Evolutionary conservation across 148 eudicot species (phyloP), one percentile per base, ranked within the genome.

Genomic region (Persicaria tinctoria): DNA sequence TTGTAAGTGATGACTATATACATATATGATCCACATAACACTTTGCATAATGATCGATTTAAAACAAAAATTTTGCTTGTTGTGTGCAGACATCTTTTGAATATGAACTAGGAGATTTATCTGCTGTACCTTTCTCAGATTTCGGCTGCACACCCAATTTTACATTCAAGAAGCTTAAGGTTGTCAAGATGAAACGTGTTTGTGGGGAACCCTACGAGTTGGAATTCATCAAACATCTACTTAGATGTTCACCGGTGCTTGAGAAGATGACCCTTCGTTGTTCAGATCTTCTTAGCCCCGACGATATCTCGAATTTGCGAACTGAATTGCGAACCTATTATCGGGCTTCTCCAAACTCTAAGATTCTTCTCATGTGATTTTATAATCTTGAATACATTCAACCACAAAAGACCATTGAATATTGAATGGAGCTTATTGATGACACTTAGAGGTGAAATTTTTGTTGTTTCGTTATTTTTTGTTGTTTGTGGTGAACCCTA

Each of bases 161-260:
- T 23, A 87, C 77, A 32, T 84, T 91, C 55, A 75, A 76, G 20
- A 83, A 72, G 9, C 89, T 94, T 76, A 86, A 80, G 81, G 83
- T 70, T 27, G 90, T 91, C 75, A 86, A 80, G 83, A 80, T 94
- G 84, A 84, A 86, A 46, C 93, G 88, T 77, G 68, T 91, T 73
- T 84, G 80, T 55, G 93, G 90, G 4, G 84, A 84, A 77, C 90
- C 88, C 23, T 89, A 84, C 56, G 93, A 91, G 83, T 89, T 91
- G 93, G 84, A 80, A 66, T 83, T 94, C 12, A 88, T 94, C 57
- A 83, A 83, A 76, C 84, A 86, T 76, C 68, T 91, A 73, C 86
- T 94, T 50, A 80, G 63, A 44, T 87, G 82, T 62, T 88, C 97
- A 10, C 98, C 96, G 1, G 55, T 54, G 44, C 88, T 94, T 20